These are phyloP conservation scores for Fusarium drepaniforme DNA, from an alignment of 2,329 filamentous ascomycete species.

Conservation along the genomic window DNA sequence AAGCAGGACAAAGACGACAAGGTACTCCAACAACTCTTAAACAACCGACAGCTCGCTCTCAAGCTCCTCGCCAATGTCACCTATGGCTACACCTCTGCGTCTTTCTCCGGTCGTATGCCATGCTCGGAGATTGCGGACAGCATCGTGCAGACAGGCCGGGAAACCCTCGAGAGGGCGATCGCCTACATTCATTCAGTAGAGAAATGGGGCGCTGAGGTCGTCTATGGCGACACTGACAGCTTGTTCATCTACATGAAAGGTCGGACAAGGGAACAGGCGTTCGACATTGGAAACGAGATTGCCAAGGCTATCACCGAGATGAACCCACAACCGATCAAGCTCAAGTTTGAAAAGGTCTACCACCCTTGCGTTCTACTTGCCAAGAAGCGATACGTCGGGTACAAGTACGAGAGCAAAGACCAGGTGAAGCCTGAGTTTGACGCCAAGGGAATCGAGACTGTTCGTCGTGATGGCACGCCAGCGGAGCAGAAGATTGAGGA, in stretches of 20 bases:
- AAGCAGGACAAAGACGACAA: slow-evolving; percentile 92
- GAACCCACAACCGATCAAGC: slow-evolving; percentile 92
- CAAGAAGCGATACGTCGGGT: slow-evolving; percentile 98
- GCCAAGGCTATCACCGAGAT: slow-evolving; percentile 86
- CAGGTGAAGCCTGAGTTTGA: slow-evolving; percentile 91
- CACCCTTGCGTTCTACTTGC: slow-evolving; percentile 93
- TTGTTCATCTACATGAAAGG: slow-evolving; percentile 92
- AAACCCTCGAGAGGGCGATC: slow-evolving; percentile 94
- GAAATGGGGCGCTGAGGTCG: slow-evolving; percentile 93
- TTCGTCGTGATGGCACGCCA: slow-evolving; percentile 92
- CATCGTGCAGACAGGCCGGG: slow-evolving; percentile 95
- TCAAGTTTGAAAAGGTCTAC: slow-evolving; percentile 99
- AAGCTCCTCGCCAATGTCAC: slow-evolving; percentile 99
- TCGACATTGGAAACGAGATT: slow-evolving; percentile 93
- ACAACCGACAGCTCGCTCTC: slow-evolving; percentile 92
- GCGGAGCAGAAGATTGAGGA: slow-evolving; percentile 98
- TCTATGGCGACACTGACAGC: slow-evolving; percentile 98
- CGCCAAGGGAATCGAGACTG: slow-evolving; percentile 98
- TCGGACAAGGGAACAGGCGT: slow-evolving; percentile 87
- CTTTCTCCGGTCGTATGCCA: slow-evolving; percentile 97
- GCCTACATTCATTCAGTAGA: slow-evolving; percentile 90
- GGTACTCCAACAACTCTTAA: slow-evolving; percentile 84
- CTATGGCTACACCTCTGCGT: slow-evolving; percentile 97
- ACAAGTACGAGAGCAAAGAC: slow-evolving; percentile 87
- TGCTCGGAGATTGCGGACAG: slow-evolving; percentile 98